These are phyloP conservation scores for Penicillium sp. DNA, from an alignment of 2,329 filamentous ascomycete genomes.

Conservation along the genomic window DNA sequence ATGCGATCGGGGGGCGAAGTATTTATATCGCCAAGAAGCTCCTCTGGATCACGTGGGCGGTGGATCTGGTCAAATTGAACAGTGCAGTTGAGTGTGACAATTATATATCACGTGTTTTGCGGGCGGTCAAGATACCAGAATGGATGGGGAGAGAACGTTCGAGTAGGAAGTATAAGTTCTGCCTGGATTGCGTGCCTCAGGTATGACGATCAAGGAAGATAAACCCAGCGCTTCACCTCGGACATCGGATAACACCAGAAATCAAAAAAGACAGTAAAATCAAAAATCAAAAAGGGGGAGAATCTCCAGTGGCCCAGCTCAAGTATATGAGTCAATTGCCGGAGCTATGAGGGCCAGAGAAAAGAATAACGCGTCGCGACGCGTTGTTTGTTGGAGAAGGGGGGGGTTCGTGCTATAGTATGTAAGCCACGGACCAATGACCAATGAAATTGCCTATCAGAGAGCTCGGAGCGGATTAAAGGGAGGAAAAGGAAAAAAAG, in stretches of 20 bases:
- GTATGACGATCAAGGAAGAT: too few relatives aligned
- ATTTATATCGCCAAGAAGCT: conserved; percentile 43
- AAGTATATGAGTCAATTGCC: conserved; percentile 7
- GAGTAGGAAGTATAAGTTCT: too few relatives aligned
- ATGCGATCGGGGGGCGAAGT: conserved; percentile 32
- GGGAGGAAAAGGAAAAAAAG: conserved; percentile 18
- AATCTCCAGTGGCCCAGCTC: background rate
- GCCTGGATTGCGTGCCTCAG: too few relatives aligned
- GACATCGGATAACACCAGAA: conserved; percentile 3
- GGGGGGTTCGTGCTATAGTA: background rate
- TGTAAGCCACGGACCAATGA: background rate
- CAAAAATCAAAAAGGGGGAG: background rate
- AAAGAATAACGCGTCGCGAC: conserved; percentile 11
- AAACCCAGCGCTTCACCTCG: too few relatives aligned
- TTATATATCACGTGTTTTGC: background rate
- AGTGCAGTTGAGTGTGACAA: too few relatives aligned
- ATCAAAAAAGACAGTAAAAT: conserved; percentile 1
- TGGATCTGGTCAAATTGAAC: conserved; percentile 4
- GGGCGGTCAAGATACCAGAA: background rate
- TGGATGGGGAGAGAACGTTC: too few relatives aligned
- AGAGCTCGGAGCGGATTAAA: background rate
- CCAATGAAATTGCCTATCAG: background rate
- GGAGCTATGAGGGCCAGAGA: background rate
- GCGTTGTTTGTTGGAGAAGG: conserved; percentile 12
- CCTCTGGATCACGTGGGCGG: conserved; percentile 35